Evolutionary conservation across 139 green algal genomes (phyloP).

Genomic region (Micromonas pusilla): DNA sequence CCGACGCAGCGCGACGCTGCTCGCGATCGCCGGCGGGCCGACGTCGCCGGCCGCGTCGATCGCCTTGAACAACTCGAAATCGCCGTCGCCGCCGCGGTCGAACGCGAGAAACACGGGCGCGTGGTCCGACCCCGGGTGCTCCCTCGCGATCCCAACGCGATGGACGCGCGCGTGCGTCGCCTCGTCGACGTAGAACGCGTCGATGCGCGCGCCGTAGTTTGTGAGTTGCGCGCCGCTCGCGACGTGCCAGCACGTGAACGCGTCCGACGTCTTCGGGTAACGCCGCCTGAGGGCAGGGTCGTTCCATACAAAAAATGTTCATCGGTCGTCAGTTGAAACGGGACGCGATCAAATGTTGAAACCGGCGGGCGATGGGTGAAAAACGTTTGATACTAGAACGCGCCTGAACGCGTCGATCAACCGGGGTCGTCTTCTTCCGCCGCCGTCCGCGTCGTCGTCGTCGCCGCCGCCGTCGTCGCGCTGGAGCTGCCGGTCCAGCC

Average conservation of each 20-base stretch:
- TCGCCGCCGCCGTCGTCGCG: too few relatives aligned
- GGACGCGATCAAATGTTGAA: too few relatives aligned
- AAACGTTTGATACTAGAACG: background rate
- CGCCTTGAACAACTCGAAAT: background rate
- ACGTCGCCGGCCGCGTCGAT: background rate
- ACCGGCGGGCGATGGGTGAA: too few relatives aligned
- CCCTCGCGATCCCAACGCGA: background rate
- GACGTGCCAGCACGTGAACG: slow-evolving; percentile 73
- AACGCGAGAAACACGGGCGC: slow-evolving; percentile 53
- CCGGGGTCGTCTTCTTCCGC: background rate
- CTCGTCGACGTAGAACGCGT: slow-evolving; percentile 54
- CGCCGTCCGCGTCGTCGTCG: too few relatives aligned
- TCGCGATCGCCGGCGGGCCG: too few relatives aligned
- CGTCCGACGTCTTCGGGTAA: slow-evolving; percentile 36
- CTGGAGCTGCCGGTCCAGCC: too few relatives aligned
- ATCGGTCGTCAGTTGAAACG: too few relatives aligned
- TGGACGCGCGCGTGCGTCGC: slow-evolving; percentile 7
- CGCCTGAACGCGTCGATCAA: background rate
- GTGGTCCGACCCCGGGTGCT: slow-evolving; percentile 54
- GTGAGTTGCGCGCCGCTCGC: slow-evolving; percentile 52
- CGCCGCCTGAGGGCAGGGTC: background rate
- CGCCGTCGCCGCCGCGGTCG: background rate
- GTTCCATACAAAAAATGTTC: too few relatives aligned
- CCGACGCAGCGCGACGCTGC: too few relatives aligned
- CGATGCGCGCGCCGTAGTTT: slow-evolving; percentile 76